phyloP scores from a whole-genome alignment of 768 basidiomycete species.

The Ramaria sp. region DNA sequence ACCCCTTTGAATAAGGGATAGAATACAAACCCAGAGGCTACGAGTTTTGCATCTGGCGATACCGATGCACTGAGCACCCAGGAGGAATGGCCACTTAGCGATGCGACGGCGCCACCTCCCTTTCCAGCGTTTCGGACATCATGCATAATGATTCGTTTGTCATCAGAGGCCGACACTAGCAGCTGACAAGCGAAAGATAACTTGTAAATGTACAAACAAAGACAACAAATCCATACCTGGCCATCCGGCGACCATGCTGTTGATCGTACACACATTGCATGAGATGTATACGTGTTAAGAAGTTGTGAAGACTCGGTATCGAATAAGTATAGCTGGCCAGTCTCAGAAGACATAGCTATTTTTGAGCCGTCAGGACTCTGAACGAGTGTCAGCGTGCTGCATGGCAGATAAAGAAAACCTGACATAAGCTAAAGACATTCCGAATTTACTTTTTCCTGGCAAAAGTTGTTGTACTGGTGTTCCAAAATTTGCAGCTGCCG shows the following conservation, averaged over 20 bases:
- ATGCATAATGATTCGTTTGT: slow-evolving; percentile 82
- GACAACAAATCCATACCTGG: slow-evolving; percentile 40
- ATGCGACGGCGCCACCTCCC: slow-evolving; percentile 70
- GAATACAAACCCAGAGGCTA: slow-evolving; percentile 60
- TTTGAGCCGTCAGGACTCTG: slow-evolving; percentile 85
- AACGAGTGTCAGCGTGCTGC: not conserved
- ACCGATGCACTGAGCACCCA: slow-evolving; percentile 84
- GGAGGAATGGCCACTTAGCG: slow-evolving; percentile 79
- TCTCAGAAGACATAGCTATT: slow-evolving; percentile 73
- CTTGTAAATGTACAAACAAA: not conserved
- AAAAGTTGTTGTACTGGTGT: slow-evolving; percentile 43
- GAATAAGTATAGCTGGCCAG: slow-evolving; percentile 82
- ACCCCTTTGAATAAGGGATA: not conserved
- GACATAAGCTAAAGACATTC: slow-evolving; percentile 65
- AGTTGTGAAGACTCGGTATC: slow-evolving; percentile 63
- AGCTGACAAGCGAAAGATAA: slow-evolving; percentile 34
- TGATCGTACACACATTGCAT: slow-evolving; percentile 83
- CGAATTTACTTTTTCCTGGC: slow-evolving; percentile 66
- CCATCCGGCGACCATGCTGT: slow-evolving; percentile 86
- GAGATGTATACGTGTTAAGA: slow-evolving; percentile 65
- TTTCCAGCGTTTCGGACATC: slow-evolving; percentile 69
- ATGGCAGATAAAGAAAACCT: slow-evolving; percentile 16
- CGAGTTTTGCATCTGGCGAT: slow-evolving; percentile 70
- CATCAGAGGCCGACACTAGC: slow-evolving; percentile 84
- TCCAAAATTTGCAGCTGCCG: slow-evolving; percentile 55